Conservation (phyloP, 2,329 filamentous ascomycete species). For the Fusarium continuum region DNA sequence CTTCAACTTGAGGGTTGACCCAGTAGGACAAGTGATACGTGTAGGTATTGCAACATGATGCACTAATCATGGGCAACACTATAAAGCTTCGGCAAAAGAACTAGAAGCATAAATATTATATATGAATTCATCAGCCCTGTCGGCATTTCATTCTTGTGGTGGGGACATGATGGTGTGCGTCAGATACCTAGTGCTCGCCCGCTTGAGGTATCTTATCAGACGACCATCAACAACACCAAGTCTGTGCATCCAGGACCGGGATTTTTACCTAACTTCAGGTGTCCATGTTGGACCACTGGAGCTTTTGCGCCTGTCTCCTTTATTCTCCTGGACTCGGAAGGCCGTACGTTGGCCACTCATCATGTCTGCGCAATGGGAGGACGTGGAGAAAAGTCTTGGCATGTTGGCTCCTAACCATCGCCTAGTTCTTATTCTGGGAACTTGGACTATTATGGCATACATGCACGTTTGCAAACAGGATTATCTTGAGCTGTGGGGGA, state of each 20-base stretch:
- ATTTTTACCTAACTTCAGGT: background rate
- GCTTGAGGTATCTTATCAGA: background rate
- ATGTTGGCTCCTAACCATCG: background rate
- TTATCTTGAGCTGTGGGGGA: background rate
- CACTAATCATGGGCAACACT: background rate
- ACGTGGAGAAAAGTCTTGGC: conserved; percentile 25
- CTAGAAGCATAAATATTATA: background rate
- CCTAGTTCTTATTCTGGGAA: background rate
- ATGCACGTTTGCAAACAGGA: background rate
- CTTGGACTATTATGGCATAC: background rate
- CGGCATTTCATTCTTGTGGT: background rate
- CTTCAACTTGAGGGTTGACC: background rate
- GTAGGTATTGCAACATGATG: background rate
- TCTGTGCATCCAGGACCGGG: background rate
- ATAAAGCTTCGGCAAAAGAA: background rate
- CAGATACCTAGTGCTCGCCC: background rate
- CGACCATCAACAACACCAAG: conserved; percentile 3
- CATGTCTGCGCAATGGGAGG: background rate
- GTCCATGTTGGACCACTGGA: background rate
- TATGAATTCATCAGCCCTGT: background rate
- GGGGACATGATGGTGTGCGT: background rate
- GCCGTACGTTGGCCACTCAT: background rate
- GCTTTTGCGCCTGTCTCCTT: conserved; percentile 7
- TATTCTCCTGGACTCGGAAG: background rate
- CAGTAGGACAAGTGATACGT: background rate